Evolutionary conservation across 2,329 filamentous ascomycete genomes (phyloP), one percentile per base, ranked within the genome.

Genomic region (Tricladium varicosporioides): DNA sequence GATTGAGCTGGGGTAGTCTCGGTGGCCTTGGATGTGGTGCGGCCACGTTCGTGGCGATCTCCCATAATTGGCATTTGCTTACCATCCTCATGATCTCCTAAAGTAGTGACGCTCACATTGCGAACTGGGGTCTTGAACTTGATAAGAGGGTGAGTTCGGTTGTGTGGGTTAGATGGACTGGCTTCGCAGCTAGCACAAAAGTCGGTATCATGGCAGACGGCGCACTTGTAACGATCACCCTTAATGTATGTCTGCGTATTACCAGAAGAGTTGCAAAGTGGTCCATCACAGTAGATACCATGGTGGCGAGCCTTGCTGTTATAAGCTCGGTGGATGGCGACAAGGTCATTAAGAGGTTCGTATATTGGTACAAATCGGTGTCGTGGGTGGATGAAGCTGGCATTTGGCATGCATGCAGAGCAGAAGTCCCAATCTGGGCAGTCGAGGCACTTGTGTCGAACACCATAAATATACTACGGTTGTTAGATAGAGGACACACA

Each of bases 361-460:
- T 94, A 96, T 64, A 99, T 82, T 44, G 91, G 85, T 11, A 90
- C 90, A 70, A 99, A 97, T 64, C 92, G 89, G 73, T 99, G 94
- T 55, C 82, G 80, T 15, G 90, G 85, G 72, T 99, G 95, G 50
- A 82, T 84, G 66, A 84, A 80, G 59, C 75, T 73, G 46, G 90
- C 87, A 63, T 80, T 83, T 66, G 80, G 75, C 57, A 91, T 74
- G 74, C 95, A 99, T 8, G 83, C 78, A 19, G 82, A 80, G 78
- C 94, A 99, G 76, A 90, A 97, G 70, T 99, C 94, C 89, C 91
- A 99, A 73, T 99, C 94, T 45, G 95, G 94, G 78, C 94, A 99
- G 71, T 91, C 87, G 63, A 97, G 80, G 73, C 94, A 99, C 81
- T 99, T 99, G 83, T 97, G 88, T 65, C 94, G 93, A 56, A 96